Evolutionary conservation across 2,329 filamentous ascomycete genomes (phyloP), one percentile per base, ranked within the genome.

Genomic region (Xylariaceae sp.): DNA sequence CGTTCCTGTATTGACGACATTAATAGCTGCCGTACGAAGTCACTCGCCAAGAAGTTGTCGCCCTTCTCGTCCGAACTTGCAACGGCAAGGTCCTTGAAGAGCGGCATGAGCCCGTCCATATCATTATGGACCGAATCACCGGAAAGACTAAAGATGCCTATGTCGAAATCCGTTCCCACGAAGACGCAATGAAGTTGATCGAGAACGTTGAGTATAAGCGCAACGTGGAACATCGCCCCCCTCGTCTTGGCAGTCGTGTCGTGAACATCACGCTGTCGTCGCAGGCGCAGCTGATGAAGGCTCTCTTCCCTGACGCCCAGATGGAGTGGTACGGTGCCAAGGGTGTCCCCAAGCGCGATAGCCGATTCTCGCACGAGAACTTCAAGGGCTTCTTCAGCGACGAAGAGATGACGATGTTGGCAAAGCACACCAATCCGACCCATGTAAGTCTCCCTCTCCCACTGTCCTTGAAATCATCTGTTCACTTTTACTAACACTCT

Each of bases 351-450:
- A 59, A 66, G 11, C 61, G 66, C 14, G 31, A 62, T 55, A 55
- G 58, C 2, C n/a, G 59, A 42, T 67, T 75, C 60, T 71, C 76
- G 6, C 77, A 78, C 75, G 70, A 73, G 14, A 75, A 74, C 40
- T 86, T 86, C 68, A 79, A 79, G 56, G 77, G 81, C 12, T 86
- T 87, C 60, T 69, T 87, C 31, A 78, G 77, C 0, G 73, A 75
- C 22, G 84, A 87, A 65, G 83, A 87, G 66, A 76, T 87, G 73
- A 74, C 77, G 0, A 81, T 86, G 79, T 73, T 87, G 10, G 72
- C 79, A 49, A 85, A 85, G 70, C 82, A 86, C 63, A 80, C 82
- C 3, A 82, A 87, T 61, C 74, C 77, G 2, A 80, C 82, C 2
- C 74, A 80, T n/a, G 83, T 86, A 71, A 72, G 81, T 77, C 17